A percentile compares a stretch with the other conserved stretches of the same genome.
Evolutionary conservation across 306 rosid genomes (phyloP).

Genomic region (Ormosia emarginata): DNA sequence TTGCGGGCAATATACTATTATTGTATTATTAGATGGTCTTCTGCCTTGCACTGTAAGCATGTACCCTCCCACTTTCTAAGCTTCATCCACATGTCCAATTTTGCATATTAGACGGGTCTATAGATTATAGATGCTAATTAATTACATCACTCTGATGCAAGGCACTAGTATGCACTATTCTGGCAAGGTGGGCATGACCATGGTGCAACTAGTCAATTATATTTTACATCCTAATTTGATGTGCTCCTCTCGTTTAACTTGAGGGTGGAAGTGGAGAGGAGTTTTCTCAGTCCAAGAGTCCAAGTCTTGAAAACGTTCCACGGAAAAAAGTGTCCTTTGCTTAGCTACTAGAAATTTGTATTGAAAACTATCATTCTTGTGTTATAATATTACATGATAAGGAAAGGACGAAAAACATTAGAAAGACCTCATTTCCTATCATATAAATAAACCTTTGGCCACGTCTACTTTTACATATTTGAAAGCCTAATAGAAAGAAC

Average conservation of each 20-base stretch:
- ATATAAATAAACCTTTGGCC: constrained; percentile 2
- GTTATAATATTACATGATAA: not conserved
- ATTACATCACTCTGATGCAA: constrained; percentile 27
- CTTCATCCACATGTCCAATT: constrained; percentile 1
- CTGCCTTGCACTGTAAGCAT: not conserved
- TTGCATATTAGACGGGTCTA: not conserved
- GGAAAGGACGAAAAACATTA: not conserved
- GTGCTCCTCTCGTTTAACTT: not conserved
- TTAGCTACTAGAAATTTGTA: not conserved
- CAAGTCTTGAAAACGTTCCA: not conserved
- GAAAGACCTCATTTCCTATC: not conserved
- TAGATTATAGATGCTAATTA: not conserved
- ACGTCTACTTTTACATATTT: constrained; percentile 33
- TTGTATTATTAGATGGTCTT: not conserved
- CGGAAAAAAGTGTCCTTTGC: not conserved
- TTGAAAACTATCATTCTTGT: not conserved
- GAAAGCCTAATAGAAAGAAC: constrained; percentile 3
- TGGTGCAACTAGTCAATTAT: not conserved
- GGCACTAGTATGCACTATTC: not conserved
- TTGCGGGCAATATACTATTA: not conserved
- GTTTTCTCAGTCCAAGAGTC: not conserved
- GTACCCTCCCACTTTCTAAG: not conserved
- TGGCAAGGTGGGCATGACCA: not conserved
- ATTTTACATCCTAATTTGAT: not conserved
- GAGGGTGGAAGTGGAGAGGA: not conserved